phyloP scores from a whole-genome alignment of 768 basidiomycete species.

The Baorangia bicolor region DNA sequence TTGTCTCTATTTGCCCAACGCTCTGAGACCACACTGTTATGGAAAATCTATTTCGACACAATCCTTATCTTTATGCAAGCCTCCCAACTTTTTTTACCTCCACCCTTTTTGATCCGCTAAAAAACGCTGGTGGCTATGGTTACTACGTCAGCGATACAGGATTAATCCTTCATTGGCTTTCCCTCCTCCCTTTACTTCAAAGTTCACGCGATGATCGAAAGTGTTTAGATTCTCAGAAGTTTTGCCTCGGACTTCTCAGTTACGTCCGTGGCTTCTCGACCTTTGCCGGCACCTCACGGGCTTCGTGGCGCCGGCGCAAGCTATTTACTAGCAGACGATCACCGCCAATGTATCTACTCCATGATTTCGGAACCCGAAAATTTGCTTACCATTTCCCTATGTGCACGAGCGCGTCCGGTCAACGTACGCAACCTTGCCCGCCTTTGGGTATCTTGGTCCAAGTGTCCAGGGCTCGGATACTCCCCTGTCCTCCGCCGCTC shows the following conservation, averaged over 20 bases:
- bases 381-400: conserved; percentile 15
- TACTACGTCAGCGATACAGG: conserved; percentile 19
- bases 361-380: conserved; percentile 13
- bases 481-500: conserved; percentile 24
- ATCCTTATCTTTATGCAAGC: conserved; percentile 21
- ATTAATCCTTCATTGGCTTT: conserved; percentile 5
- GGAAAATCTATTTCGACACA: conserved; percentile 14
- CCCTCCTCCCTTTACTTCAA: conserved; percentile 15
- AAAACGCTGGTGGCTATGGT: conserved; percentile 13
- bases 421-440: conserved; percentile 20
- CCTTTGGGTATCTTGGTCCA: conserved; percentile 23
- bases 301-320: conserved; percentile 32
- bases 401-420: conserved; percentile 13
- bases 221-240: conserved; percentile 30
- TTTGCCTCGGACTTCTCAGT: conserved; percentile 33
- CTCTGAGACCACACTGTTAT: conserved; percentile 11
- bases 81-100: conserved; percentile 8
- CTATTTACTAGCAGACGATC: conserved; percentile 22
- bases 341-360: conserved; percentile 16
- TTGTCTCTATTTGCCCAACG: not conserved
- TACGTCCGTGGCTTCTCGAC: conserved; percentile 35
- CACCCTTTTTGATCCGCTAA: conserved; percentile 19
- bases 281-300: conserved; percentile 16
- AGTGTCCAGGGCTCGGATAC: conserved; percentile 14
- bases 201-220: conserved; percentile 27